These are phyloP conservation scores for Penicillium freii DNA, from an alignment of 2,329 filamentous ascomycete species.

Conservation along the genomic window DNA sequence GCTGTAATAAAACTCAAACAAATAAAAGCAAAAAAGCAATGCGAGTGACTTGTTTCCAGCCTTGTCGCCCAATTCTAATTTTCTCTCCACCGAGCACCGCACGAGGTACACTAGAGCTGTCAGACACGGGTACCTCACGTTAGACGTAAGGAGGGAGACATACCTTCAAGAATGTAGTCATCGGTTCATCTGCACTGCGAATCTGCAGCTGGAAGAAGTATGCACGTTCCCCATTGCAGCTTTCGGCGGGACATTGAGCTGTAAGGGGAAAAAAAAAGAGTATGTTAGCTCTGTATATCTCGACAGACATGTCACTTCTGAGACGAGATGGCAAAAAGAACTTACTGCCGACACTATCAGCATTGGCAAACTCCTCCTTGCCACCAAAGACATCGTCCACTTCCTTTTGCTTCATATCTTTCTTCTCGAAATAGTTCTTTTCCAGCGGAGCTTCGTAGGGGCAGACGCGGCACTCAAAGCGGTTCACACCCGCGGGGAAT, in stretches of 20 bases:
- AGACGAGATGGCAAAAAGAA: conserved; percentile 2
- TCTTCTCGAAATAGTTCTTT: conserved; percentile 76
- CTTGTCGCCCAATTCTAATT: conserved; percentile 32
- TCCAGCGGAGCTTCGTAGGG: conserved; percentile 86
- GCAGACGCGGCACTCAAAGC: conserved; percentile 92
- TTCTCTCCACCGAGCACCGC: conserved; percentile 50
- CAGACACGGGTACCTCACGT: conserved; percentile 20
- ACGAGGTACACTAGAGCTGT: conserved; percentile 45
- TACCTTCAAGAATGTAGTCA: conserved; percentile 94
- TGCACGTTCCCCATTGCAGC: conserved; percentile 78
- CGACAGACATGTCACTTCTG: neutral
- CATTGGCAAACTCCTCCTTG: conserved; percentile 84
- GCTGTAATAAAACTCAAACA: neutral
- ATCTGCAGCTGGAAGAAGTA: conserved; percentile 98
- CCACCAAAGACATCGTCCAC: conserved; percentile 89
- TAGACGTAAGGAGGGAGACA: conserved; percentile 23
- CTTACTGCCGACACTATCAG: conserved; percentile 70
- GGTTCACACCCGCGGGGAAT: conserved; percentile 58
- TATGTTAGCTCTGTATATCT: neutral
- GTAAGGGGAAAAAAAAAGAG: conserved; percentile 7
- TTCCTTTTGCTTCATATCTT: conserved; percentile 76
- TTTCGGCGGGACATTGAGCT: conserved; percentile 79
- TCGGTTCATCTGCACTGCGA: conserved; percentile 94
- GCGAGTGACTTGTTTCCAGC: neutral
- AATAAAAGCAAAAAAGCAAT: conserved; percentile 8